Evolutionary conservation across 148 eudicot species (phyloP).

Genomic region (Chenopodium formosanum): DNA sequence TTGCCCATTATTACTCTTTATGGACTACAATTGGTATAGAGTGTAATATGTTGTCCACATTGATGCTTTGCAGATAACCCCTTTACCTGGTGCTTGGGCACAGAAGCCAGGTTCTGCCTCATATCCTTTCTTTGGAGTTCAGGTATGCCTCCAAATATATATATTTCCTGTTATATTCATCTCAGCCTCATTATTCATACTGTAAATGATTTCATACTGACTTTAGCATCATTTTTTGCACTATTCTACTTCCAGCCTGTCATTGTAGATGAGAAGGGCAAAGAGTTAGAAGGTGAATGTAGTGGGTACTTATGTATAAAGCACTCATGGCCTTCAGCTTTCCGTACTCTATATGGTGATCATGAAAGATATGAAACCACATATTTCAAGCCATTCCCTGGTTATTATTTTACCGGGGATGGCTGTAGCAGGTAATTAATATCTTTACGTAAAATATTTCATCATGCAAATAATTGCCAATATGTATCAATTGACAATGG

Average conservation of each 20-base stretch:
- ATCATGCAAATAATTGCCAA: not conserved
- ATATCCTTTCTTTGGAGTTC: conserved; percentile 97
- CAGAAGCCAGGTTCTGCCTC: conserved; percentile 99
- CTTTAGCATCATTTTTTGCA: conserved; percentile 13
- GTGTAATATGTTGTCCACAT: conserved; percentile 1
- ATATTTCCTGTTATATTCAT: not conserved
- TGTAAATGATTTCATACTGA: not conserved
- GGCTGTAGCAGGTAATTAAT: conserved; percentile 83
- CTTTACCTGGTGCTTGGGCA: conserved; percentile 97
- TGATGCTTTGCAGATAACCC: conserved; percentile 70
- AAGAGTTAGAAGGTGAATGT: conserved; percentile 90
- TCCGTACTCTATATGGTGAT: conserved; percentile 93
- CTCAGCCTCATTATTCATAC: not conserved
- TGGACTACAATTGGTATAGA: not conserved
- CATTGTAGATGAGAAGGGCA: conserved; percentile 96
- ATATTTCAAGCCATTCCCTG: conserved; percentile 95
- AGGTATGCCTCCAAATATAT: conserved; percentile 45
- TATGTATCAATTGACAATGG: not conserved
- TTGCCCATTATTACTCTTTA: not conserved
- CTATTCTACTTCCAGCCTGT: conserved; percentile 66
- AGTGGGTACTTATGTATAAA: conserved; percentile 89
- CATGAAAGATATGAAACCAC: conserved; percentile 99
- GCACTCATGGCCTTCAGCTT: conserved; percentile 97
- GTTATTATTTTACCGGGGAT: conserved; percentile 97
- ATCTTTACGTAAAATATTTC: not conserved